Base-by-base conservation (phyloP, 495 filamentous ascomycete genomes). In the Apodospora peruviana region DNA sequence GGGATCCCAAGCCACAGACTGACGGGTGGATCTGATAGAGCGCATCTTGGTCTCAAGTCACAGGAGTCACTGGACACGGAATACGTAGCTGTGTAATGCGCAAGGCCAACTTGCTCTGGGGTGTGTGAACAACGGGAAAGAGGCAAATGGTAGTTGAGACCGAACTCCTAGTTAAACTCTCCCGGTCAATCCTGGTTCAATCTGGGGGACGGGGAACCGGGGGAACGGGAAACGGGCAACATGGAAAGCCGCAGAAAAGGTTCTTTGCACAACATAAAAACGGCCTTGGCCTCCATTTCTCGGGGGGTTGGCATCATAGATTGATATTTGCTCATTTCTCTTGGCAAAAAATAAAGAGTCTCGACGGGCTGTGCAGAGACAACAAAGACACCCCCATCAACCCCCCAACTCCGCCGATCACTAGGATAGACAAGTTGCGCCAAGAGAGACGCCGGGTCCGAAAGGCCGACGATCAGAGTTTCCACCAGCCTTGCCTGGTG, bases 231-330 rank as follows among this genome's bases (percentile, higher is more conserved):
- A 47, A 42, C 43, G 47, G 49, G 48, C 45, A 47, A 51, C 40
- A 43, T 45, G 59, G 56, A 50, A 55, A 53, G 43, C 51, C 53
- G 56, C 59, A 62, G 61, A 48, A 58, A 17, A n/a, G 45, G 50
- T n/a, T 4, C 12, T 40, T 9, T 22, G 52, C 53, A 55, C 54
- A 59, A 52, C 55, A 48, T 51, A 46, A 49, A 50, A 50, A 42
- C 40, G 50, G 53, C 45, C 45, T 51, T 52, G 50, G 43, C 11
- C 34, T 55, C 41, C 55, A 53, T 46, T 53, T 41, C 49, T 53
- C 41, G 62, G 48, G 48, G 60, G 48, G 42, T 51, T 56, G 50
- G 57, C 47, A 62, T 62, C 54, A 46, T 51, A 56, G 55, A 58
- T 54, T 58, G 57, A 51, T 52, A 58, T 60, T 48, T 60, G 48